phyloP scores from a whole-genome alignment of 2,329 filamentous ascomycete genomes.

The Penicillium sp. region DNA sequence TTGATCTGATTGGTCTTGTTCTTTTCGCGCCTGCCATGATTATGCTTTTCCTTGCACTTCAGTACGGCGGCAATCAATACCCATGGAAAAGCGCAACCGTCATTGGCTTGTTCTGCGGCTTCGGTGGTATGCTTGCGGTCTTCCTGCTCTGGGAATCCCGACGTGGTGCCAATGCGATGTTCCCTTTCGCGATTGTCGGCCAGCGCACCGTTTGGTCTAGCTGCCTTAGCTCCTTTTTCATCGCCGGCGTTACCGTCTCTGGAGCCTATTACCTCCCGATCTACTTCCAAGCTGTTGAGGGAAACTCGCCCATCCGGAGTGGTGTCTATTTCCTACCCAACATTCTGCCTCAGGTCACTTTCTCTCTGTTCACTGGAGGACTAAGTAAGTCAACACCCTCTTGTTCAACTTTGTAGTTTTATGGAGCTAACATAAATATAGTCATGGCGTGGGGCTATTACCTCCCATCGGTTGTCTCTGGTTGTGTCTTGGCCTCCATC shows the following conservation, averaged over 20 bases:
- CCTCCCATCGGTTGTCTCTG: background rate
- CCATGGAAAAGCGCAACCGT: slow-evolving; percentile 2
- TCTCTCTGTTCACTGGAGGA: background rate
- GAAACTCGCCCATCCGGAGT: background rate
- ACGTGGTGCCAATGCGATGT: background rate
- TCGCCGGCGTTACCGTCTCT: slow-evolving; percentile 4
- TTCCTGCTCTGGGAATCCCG: slow-evolving; percentile 1
- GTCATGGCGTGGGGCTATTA: background rate
- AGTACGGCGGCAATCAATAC: background rate
- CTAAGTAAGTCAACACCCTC: background rate
- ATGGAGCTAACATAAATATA: background rate
- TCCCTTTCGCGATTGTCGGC: background rate
- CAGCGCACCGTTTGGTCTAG: slow-evolving; percentile 6
- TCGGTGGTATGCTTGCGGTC: background rate
- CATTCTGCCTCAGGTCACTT: background rate
- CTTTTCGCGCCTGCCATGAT: background rate
- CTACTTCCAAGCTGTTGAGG: slow-evolving; percentile 13
- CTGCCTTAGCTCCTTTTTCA: slow-evolving; percentile 4
- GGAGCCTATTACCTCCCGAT: slow-evolving; percentile 12
- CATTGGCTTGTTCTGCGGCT: background rate
- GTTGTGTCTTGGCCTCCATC: background rate
- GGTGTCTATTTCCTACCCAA: background rate
- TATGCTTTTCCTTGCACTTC: background rate
- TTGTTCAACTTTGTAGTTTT: background rate
- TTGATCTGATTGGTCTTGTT: background rate